phyloP scores from a whole-genome alignment of 2,329 filamentous ascomycete species.

The Metarhizium brunneum region DNA sequence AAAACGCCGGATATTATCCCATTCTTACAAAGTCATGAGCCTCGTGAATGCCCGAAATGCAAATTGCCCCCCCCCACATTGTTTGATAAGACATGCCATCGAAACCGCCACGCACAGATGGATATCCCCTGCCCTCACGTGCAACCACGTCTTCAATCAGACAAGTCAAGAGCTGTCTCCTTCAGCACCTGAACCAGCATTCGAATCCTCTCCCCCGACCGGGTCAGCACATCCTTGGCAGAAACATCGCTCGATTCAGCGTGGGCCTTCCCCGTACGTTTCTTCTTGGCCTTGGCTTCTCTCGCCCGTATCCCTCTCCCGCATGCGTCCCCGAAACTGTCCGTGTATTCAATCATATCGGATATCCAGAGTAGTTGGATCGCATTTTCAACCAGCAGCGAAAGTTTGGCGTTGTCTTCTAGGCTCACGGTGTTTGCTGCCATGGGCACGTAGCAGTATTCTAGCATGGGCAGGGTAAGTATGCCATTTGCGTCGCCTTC shows the following conservation, averaged over 20 bases:
- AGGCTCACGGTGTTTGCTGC: constrained; percentile 51
- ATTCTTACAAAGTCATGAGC: not conserved
- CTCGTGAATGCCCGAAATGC: not conserved
- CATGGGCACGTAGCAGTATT: constrained; percentile 54
- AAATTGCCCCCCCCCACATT: not conserved
- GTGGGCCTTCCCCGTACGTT: constrained; percentile 24
- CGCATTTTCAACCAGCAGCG: constrained; percentile 57
- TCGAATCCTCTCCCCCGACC: constrained; percentile 34
- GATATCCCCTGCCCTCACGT: not conserved
- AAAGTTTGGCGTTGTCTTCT: constrained; percentile 65
- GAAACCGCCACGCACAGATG: no score
- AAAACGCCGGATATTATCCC: not conserved
- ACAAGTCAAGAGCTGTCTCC: constrained; percentile 9
- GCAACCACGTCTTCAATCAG: constrained; percentile 3
- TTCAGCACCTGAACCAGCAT: constrained; percentile 27
- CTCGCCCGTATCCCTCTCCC: constrained; percentile 39
- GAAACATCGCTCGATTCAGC: constrained; percentile 27
- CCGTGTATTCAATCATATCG: constrained; percentile 24
- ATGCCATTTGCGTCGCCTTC: constrained; percentile 26
- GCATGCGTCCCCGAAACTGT: constrained; percentile 28
- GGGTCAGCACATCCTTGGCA: constrained; percentile 33
- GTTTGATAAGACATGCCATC: no score
- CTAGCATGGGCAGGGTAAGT: constrained; percentile 36
- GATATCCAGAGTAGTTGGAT: constrained; percentile 41
- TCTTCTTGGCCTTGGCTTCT: constrained; percentile 35